A percentile compares a stretch with the other conserved stretches of the same genome.
These are phyloP conservation scores for Rhizomucor pusillus DNA, from an alignment of 371 early-diverging fungal species.

Conservation along the genomic window DNA sequence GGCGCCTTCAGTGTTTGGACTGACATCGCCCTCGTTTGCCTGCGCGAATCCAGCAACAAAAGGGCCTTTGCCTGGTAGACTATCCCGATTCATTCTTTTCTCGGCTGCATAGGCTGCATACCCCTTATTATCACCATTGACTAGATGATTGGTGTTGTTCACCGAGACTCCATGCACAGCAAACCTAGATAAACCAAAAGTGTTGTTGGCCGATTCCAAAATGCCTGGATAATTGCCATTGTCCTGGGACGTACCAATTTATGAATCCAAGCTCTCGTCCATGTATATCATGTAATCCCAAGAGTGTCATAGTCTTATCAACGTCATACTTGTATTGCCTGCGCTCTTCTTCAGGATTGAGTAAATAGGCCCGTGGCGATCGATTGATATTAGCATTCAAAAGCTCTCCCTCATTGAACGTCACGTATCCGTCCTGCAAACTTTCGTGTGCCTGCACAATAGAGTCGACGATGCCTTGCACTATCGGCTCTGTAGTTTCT, in stretches of 20 bases:
- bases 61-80: constrained; percentile 18
- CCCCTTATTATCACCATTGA: constrained; percentile 73
- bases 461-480: constrained; percentile 54
- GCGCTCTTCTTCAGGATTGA: constrained; percentile 57
- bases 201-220: background rate
- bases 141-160: constrained; percentile 49
- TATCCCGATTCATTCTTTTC: constrained; percentile 23
- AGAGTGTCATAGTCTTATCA: constrained; percentile 52
- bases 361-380: constrained; percentile 53
- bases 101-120: constrained; percentile 60
- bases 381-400: constrained; percentile 58
- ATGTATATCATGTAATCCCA: constrained; percentile 34
- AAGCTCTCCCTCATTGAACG: constrained; percentile 35
- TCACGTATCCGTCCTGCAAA: constrained; percentile 36
- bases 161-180: constrained; percentile 68
- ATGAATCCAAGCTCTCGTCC: constrained; percentile 33
- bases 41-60: constrained; percentile 69
- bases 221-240: background rate
- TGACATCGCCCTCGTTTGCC: constrained; percentile 65
- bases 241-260: constrained; percentile 30
- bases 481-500: constrained; percentile 52
- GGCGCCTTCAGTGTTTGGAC: constrained; percentile 61
- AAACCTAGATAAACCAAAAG: constrained; percentile 44
- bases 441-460: constrained; percentile 55
- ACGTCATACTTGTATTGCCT: constrained; percentile 50